Base-by-base conservation (phyloP, 129 eudicot species). In the Kitagawia praeruptora region DNA sequence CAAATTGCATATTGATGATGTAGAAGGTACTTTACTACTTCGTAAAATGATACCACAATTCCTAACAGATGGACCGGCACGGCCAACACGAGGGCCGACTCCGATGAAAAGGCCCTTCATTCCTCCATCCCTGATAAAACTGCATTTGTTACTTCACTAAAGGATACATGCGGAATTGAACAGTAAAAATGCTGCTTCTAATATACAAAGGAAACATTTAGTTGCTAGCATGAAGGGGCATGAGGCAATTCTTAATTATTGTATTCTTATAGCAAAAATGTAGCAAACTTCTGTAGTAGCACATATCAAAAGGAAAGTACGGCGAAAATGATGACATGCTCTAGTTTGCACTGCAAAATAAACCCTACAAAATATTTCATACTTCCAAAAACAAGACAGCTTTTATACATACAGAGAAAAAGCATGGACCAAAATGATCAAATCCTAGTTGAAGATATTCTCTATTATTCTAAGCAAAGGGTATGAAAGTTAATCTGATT, bases 21-120 rank as follows among this genome's bases (percentile, higher is more conserved):
- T 19, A 94, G 81, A 78, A 81, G 83, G 76, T 91, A 88, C 82
- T 94, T 94, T 79, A 94, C 93, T 27, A 87, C 96, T 78, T 94
- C 97, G 56, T 94, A 94, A 81, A 94, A 94, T 7, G 98, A 94
- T 70, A 94, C 82, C 82, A 94, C 97, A 0, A 94, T 94, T 70
- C 97, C 98, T n/a, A 74, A 94, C 98, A 0, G 98, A 94, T 15
- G 98, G 98, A 70, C 98, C 98, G 0, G 98, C 97, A 69, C 98
- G 95, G 10, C 88, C 98, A 73, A 94, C 92, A 80, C 98, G 98
- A 45, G 97, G 96, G 31, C 98, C 96, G 12, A 69, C 97, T 8
- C 98, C 98, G 19, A 96, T 84, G 54, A 91, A 94, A 56, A 94
- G 87, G 38, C 98, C 97, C 83, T 85, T 90, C 88, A 91, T 76